These are phyloP conservation scores for Myrmaecium sp. DNA, from an alignment of 2,329 filamentous ascomycete genomes.

Conservation along the genomic window DNA sequence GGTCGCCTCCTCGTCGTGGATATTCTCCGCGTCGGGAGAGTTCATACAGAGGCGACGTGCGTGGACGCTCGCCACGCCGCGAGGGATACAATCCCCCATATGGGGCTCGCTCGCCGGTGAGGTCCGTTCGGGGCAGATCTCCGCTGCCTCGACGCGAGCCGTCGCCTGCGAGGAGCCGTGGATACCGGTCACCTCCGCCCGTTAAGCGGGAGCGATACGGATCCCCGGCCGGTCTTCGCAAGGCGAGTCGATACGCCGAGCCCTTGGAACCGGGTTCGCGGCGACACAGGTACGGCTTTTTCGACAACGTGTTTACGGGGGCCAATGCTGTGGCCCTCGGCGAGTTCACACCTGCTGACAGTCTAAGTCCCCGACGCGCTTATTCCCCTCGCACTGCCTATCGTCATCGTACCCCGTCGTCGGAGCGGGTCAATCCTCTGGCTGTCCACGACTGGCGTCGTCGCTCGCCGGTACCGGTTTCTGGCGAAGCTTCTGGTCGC, in stretches of 20 bases:
- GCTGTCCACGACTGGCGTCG: conserved; percentile 34
- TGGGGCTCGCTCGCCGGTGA: conserved; percentile 21
- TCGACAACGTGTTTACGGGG: background rate
- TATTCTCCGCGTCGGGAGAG: conserved; percentile 20
- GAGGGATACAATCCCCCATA: conserved; percentile 20
- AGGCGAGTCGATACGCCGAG: conserved; percentile 26
- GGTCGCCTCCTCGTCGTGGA: conserved; percentile 31
- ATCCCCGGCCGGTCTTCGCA: conserved; percentile 21
- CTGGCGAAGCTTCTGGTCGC: conserved; percentile 33
- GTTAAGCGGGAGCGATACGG: conserved; percentile 23
- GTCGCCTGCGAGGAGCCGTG: conserved; percentile 30
- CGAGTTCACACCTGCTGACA: conserved; percentile 7
- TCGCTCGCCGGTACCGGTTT: conserved; percentile 35
- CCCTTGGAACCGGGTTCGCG: conserved; percentile 26
- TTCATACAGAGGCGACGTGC: conserved; percentile 15
- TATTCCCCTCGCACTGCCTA: conserved; percentile 27
- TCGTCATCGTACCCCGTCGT: conserved; percentile 32
- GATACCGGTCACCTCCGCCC: conserved; percentile 24
- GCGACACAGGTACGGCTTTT: conserved; percentile 14
- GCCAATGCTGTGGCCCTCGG: conserved; percentile 1
- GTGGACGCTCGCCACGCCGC: conserved; percentile 21
- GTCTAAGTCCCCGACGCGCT: conserved; percentile 19
- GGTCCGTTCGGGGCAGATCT: conserved; percentile 25
- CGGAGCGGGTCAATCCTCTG: conserved; percentile 32
- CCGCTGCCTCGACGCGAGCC: conserved; percentile 26